A percentile compares a stretch with the other conserved stretches of the same genome.
Conservation (phyloP, 768 basidiomycete species). For the Saitozyma sp. region DNA sequence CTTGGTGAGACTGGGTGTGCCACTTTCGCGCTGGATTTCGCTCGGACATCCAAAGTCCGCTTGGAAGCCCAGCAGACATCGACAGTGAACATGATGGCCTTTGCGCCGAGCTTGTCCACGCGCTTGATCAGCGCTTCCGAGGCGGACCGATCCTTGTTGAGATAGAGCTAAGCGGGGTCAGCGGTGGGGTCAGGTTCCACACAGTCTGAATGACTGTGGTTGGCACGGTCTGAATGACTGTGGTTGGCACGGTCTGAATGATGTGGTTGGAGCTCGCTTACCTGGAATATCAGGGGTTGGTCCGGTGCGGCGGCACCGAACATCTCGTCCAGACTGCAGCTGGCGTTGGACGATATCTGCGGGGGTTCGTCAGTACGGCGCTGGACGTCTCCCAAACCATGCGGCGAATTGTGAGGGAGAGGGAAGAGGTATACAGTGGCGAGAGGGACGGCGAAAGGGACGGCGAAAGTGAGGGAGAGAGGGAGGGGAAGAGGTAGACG, state of each 20-base stretch:
- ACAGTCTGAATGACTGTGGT: no score
- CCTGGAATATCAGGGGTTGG: slow-evolving; percentile 53
- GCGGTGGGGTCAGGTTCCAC: no score
- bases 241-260: no score
- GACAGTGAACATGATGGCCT: slow-evolving; percentile 85
- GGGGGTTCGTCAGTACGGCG: background rate
- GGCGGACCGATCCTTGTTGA: slow-evolving; percentile 61
- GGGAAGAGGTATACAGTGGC: no score
- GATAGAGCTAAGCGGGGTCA: slow-evolving; percentile 61
- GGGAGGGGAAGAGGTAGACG: no score
- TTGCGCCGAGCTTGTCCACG: slow-evolving; percentile 72
- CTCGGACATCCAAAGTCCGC: slow-evolving; percentile 53
- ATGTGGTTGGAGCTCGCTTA: no score
- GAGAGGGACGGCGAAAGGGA: no score
- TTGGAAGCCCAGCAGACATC: slow-evolving; percentile 62
- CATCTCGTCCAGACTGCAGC: slow-evolving; percentile 53
- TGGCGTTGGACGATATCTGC: slow-evolving; percentile 52
- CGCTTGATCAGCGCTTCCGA: slow-evolving; percentile 61
- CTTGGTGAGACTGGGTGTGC: no score
- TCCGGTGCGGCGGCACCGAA: slow-evolving; percentile 33
- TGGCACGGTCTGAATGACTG: no score
- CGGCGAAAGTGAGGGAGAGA: no score
- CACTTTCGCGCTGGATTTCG: slow-evolving; percentile 19
- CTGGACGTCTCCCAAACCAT: no score
- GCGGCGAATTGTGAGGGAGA: no score